A percentile compares a stretch with the other conserved stretches of the same genome.
phyloP scores from a whole-genome alignment of 2,329 filamentous ascomycete species.

The Onygenales sp. region DNA sequence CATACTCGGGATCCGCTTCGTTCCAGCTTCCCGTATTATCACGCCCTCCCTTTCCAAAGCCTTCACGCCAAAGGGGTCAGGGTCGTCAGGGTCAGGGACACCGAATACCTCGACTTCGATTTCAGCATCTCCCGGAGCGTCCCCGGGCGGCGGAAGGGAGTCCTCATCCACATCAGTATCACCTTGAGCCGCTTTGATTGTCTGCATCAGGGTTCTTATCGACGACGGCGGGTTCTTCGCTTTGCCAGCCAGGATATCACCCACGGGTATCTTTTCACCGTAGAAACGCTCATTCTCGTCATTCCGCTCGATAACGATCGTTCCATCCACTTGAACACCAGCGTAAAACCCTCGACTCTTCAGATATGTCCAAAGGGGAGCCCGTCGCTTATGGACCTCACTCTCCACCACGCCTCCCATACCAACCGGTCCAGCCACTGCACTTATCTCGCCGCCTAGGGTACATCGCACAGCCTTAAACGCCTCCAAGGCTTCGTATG shows the following conservation, averaged over 20 bases:
- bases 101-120: conserved; percentile 56
- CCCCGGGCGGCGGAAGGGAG: conserved; percentile 55
- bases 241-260: conserved; percentile 55
- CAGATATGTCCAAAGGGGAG: conserved; percentile 75
- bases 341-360: conserved; percentile 85
- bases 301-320: conserved; percentile 73
- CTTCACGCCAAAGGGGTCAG: conserved; percentile 83
- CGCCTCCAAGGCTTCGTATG: conserved; percentile 68
- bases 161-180: conserved; percentile 62
- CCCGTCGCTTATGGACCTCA: conserved; percentile 56
- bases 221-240: conserved; percentile 47
- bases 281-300: conserved; percentile 87
- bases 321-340: conserved; percentile 78
- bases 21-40: conserved; percentile 84
- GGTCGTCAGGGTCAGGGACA: conserved; percentile 68
- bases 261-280: conserved; percentile 52
- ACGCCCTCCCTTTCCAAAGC: conserved; percentile 85
- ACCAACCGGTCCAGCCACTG: conserved; percentile 67
- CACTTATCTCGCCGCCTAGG: conserved; percentile 69
- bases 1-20: conserved; percentile 60
- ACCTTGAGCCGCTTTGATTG: conserved; percentile 80
- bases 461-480: conserved; percentile 73
- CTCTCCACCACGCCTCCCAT: conserved; percentile 65
- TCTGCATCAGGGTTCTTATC: conserved; percentile 60
- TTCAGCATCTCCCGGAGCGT: conserved; percentile 67